Evolutionary conservation across 2,329 filamentous ascomycete species (phyloP), one percentile per base, ranked within the genome.

Genomic region (Colletotrichum gigasporum): DNA sequence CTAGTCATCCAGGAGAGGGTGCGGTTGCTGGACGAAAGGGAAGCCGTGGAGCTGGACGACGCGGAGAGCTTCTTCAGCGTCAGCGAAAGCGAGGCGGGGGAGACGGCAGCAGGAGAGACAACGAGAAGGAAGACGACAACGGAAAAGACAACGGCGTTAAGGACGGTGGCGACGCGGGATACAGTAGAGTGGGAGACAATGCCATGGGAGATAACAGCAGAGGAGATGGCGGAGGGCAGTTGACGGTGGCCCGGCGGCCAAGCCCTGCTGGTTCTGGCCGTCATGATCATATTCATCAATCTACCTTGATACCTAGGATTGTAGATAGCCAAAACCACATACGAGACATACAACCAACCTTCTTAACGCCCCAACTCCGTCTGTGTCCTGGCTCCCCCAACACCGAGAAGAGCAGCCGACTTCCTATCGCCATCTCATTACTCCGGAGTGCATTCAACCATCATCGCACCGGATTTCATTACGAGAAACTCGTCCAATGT

Each of bases 1-100:
- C 75, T 78, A 41, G 79, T 85, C 3, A 66, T 80, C 5, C 71
- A 76, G 5, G 84, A 85, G 71, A 77, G 84, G 10, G 71, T 69
- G 28, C 74, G 71, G 35, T 69, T 85, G 67, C 71, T 87, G 47
- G 72, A 63, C 6, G 79, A 78, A 28, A 72, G 77, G 70, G 78
- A 83, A 70, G 56, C 68, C 12, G 72, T 77, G 2, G 83, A 85
- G 73, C 71, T 82, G 41, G 78, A 84, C 54, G 76, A 70, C 10
- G 18, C 26, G 5, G 56, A 54, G 20, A 41, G 39, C 26, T 35
- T 41, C 10, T 48, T 22, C 24, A 54, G 24, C 24, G 10, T 11
- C 12, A 37, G 41, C 16, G 63, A 51, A 22, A 18, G 8, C 14
- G 55, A 52, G 9, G 37, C 6, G 5, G 37, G 44, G 10, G 35